Evolutionary conservation across 495 filamentous ascomycete species (phyloP).

Genomic region (Letharia lupina): DNA sequence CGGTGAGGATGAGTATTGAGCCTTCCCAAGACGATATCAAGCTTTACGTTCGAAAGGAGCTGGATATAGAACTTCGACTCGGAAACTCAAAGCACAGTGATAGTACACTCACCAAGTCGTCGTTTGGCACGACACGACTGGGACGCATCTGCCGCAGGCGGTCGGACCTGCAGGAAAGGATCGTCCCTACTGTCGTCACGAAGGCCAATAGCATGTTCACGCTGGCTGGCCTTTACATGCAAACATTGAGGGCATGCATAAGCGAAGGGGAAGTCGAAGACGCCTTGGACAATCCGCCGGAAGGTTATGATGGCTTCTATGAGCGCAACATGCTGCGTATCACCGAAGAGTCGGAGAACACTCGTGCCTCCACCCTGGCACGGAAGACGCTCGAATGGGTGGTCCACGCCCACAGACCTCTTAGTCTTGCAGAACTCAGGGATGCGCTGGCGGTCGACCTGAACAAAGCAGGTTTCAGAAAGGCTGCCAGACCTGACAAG

Average conservation of each 20-base stretch:
- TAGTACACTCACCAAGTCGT: constrained; percentile 1
- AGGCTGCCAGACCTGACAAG: constrained; percentile 14
- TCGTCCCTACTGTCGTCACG: constrained; percentile 20
- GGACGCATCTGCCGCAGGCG: constrained; percentile 21
- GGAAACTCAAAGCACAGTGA: not conserved
- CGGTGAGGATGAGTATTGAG: constrained; percentile 5
- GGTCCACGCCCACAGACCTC: constrained; percentile 18
- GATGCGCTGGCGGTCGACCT: constrained; percentile 26
- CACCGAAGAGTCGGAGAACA: constrained; percentile 11
- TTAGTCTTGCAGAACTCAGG: constrained; percentile 25
- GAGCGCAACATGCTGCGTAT: constrained; percentile 12
- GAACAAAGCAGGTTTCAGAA: constrained; percentile 15
- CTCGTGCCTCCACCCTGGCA: constrained; percentile 10
- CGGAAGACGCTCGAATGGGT: constrained; percentile 21
- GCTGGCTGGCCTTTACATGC: constrained; percentile 25
- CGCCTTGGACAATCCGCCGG: constrained; percentile 19
- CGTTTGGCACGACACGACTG: constrained; percentile 19
- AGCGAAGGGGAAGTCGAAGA: constrained; percentile 19
- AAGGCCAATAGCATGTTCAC: constrained; percentile 26
- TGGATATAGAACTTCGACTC: constrained; percentile 10
- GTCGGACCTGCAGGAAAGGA: constrained; percentile 17
- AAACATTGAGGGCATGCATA: constrained; percentile 16
- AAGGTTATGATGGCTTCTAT: constrained; percentile 24
- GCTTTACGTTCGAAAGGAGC: constrained; percentile 10
- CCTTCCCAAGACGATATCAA: constrained; percentile 14